Base-by-base conservation (phyloP, 768 basidiomycete species). In the Strobilomyces confusus region DNA sequence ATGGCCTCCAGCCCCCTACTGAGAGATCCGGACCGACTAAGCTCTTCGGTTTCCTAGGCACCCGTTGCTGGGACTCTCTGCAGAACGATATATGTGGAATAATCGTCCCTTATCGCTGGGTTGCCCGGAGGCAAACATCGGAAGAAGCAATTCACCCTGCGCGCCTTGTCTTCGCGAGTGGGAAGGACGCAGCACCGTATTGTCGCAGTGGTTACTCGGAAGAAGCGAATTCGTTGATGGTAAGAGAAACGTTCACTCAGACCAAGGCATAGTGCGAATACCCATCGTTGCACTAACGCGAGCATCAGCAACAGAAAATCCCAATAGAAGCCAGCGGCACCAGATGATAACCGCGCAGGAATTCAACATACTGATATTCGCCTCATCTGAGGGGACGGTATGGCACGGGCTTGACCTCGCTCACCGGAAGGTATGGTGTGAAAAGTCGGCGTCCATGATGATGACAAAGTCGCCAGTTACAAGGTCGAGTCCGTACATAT, bases 361-460 rank as follows among this genome's bases (percentile, higher is more conserved):
- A 48, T 11, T 34, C 53, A n/a, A 74, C 84, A 60, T 47, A 89
- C 86, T 86, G 80, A 63, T 87, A 86, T 40, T 77, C 70, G 17
- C 84, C 85, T 75, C 80, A 80, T 50, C 74, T 77, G 65, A 86
- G 87, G 3, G 87, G 84, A n/a, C 86, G 74, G 58, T 88, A 87
- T 15, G 83, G 80, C 7, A 85, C 77, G 2, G 83, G 83, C 57
- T 78, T 75, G 26, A 81, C 69, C 13, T 80, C 74, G 12, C 59
- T 63, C 47, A 82, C 66, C 19, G 73, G 64, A 13, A n/a, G n/a
- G n/a, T n/a, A n/a, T 95, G 93, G 64, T 95, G 93, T 6, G 92
- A 94, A 71, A 95, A 94, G 73, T 95, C 93, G 47, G 93, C 93
- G 62, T 95, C 93, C 93, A 95, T 95, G 67, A 95, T 95, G 65